phyloP scores from a whole-genome alignment of 2,329 filamentous ascomycete species.

The Myriosclerotinia duriaeana region DNA sequence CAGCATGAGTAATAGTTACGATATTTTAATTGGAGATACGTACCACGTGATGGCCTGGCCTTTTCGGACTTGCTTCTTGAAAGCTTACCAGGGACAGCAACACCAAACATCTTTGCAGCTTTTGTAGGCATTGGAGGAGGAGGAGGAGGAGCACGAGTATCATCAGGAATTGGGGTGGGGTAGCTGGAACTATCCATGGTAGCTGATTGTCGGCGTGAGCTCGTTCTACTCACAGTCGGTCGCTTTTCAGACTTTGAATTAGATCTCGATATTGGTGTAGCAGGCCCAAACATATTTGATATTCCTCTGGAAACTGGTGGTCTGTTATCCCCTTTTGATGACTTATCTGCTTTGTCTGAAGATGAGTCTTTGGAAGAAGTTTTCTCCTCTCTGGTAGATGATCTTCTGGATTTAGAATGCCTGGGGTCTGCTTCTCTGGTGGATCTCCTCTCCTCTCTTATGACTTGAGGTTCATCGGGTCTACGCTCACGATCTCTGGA shows the following conservation, averaged over 20 bases:
- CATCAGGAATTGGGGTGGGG: conserved; percentile 71
- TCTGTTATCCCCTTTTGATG: conserved; percentile 42
- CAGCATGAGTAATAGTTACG: conserved; percentile 25
- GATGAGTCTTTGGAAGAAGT: conserved; percentile 65
- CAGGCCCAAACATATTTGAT: conserved; percentile 66
- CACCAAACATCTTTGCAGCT: conserved; percentile 74
- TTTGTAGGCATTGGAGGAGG: conserved; percentile 65
- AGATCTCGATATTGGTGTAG: conserved; percentile 65
- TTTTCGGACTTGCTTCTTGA: conserved; percentile 49
- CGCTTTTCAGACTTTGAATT: conserved; percentile 68
- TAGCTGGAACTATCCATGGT: conserved; percentile 61
- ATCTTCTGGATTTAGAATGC: conserved; percentile 58
- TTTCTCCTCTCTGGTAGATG: conserved; percentile 60
- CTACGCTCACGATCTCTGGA: conserved; percentile 39
- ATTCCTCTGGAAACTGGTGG: conserved; percentile 48
- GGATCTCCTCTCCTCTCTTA: conserved; percentile 41
- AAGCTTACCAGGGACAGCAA: conserved; percentile 47
- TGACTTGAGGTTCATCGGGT: conserved; percentile 21
- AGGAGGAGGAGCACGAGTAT: conserved; percentile 50
- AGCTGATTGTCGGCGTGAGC: conserved; percentile 66
- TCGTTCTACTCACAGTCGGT: conserved; percentile 53
- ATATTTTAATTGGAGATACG: conserved; percentile 25
- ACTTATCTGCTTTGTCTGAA: conserved; percentile 56
- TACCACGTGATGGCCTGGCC: conserved; percentile 50
- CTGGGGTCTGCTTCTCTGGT: conserved; percentile 52